Evolutionary conservation across 169 alveolate genomes (phyloP).

Genomic region (Plasmodium fragile): DNA sequence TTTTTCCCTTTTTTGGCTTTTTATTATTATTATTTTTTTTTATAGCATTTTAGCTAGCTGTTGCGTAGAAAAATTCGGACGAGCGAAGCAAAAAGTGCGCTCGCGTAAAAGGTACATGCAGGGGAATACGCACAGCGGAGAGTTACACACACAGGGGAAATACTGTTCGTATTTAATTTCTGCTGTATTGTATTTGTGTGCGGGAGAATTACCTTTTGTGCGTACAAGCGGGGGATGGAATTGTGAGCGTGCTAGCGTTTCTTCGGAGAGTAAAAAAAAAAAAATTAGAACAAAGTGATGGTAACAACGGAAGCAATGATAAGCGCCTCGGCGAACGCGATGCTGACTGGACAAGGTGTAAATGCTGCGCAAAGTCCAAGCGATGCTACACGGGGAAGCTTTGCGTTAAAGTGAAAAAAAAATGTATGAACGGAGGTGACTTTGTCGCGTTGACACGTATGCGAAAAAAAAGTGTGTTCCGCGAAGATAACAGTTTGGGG

Average conservation of each 20-base stretch:
- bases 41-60: neutral
- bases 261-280: neutral
- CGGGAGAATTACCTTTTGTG: neutral
- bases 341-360: neutral
- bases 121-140: neutral
- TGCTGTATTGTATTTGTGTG: neutral
- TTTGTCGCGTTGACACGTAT: neutral
- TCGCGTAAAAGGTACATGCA: neutral
- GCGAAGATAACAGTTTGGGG: neutral
- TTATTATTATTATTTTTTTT: neutral
- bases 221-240: neutral
- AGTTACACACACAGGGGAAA: conserved; percentile 2
- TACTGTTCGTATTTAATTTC: neutral
- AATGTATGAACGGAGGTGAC: neutral
- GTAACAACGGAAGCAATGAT: neutral
- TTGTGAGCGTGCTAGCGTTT: neutral
- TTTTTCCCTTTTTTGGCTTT: neutral
- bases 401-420: neutral
- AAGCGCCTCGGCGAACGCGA: neutral
- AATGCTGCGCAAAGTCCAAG: neutral
- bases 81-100: neutral
- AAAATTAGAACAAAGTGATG: neutral
- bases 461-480: neutral
- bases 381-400: neutral
- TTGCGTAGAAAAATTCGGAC: neutral